Evolutionary conservation across 176 grass and related monocot species (phyloP).

Genomic region (Rhynchospora pubera): DNA sequence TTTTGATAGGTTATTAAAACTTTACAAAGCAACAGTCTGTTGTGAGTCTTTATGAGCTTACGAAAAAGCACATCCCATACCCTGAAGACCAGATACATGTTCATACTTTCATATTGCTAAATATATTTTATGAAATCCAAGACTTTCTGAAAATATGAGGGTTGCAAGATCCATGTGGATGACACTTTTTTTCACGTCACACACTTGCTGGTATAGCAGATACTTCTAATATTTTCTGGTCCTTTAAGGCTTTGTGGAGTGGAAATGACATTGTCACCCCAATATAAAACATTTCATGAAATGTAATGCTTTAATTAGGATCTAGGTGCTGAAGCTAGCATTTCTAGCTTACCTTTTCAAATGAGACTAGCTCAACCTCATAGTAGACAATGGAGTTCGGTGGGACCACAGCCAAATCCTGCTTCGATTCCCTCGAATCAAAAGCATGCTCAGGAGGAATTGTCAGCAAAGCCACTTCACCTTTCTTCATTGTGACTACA

Average conservation of each 20-base stretch:
- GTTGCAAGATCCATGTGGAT: neutral
- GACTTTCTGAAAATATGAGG: no score
- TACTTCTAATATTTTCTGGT: neutral
- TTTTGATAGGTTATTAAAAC: neutral
- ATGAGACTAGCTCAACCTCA: slow-evolving; percentile 64
- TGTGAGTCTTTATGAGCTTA: neutral
- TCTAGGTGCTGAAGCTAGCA: neutral
- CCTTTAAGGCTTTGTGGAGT: no score
- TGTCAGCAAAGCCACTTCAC: slow-evolving; percentile 58
- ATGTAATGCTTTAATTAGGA: neutral
- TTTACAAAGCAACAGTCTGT: neutral
- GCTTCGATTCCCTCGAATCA: slow-evolving; percentile 41
- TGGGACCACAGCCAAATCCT: slow-evolving; percentile 51
- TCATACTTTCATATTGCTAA: no score
- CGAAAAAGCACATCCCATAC: no score
- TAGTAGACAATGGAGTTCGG: slow-evolving; percentile 51
- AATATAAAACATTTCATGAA: neutral
- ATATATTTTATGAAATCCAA: no score
- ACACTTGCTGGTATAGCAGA: neutral
- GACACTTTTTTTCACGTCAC: neutral
- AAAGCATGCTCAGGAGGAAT: slow-evolving; percentile 62
- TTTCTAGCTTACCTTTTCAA: slow-evolving; percentile 50
- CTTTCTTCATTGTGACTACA: slow-evolving; percentile 71
- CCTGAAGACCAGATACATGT: no score
- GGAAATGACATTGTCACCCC: neutral